Conservation (phyloP, 441 rosid species). For the Francoa sonchifolia region DNA sequence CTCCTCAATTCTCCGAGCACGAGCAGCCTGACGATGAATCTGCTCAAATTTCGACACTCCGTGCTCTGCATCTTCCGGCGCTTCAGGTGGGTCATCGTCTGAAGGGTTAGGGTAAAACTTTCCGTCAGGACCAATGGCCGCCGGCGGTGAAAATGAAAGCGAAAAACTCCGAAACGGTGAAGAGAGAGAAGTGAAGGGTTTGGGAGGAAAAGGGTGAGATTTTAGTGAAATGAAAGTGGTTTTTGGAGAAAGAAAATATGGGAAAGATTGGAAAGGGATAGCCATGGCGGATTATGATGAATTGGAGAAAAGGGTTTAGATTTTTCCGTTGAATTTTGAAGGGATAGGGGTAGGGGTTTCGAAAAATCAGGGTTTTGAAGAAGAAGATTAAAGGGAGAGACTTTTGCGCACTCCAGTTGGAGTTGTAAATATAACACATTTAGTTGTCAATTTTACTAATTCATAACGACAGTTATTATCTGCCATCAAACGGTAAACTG, state of each 20-base stretch:
- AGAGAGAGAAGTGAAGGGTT: slow-evolving; percentile 12
- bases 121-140: slow-evolving; percentile 30
- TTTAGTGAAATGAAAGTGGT: slow-evolving; percentile 13
- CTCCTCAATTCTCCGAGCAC: slow-evolving; percentile 54
- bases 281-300: slow-evolving; percentile 19
- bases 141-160: slow-evolving; percentile 9
- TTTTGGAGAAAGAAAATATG: slow-evolving; percentile 22
- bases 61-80: slow-evolving; percentile 67
- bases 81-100: slow-evolving; percentile 84
- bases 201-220: slow-evolving; percentile 9
- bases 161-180: slow-evolving; percentile 1
- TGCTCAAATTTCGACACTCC: slow-evolving; percentile 68
- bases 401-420: too few relatives aligned
- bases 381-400: too few relatives aligned
- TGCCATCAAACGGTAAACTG: too few relatives aligned
- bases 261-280: slow-evolving; percentile 19
- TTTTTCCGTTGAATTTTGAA: not conserved
- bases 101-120: slow-evolving; percentile 52
- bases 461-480: too few relatives aligned
- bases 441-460: too few relatives aligned
- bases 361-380: too few relatives aligned
- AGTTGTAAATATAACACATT: too few relatives aligned
- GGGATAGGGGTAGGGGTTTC: too few relatives aligned
- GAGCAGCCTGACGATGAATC: slow-evolving; percentile 61
- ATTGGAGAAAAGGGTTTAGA: slow-evolving; percentile 1